phyloP scores from a whole-genome alignment of 805 yeast species.

The Groenewaldozyma salmanticensis region DNA sequence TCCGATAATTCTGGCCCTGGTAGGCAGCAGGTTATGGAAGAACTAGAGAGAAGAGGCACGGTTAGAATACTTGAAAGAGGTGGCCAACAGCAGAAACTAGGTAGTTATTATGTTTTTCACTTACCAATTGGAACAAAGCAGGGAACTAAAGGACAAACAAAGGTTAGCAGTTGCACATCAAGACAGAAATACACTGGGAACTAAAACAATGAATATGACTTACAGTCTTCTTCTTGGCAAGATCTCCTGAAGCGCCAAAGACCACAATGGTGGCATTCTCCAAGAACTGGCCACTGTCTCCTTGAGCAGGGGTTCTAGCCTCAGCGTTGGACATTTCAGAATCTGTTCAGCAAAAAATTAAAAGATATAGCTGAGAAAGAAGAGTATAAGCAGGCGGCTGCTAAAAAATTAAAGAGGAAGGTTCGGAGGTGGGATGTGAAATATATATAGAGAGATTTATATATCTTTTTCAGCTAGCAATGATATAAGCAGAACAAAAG shows the following conservation, averaged over 20 bases:
- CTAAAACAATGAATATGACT: conserved; percentile 7
- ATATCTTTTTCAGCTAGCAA: too few relatives aligned
- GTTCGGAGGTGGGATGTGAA: too few relatives aligned
- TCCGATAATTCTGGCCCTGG: conserved; percentile 67
- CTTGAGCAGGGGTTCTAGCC: not conserved
- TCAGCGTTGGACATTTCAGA: not conserved
- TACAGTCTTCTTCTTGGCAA: conserved; percentile 91
- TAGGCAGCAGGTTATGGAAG: conserved; percentile 62
- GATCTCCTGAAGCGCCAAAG: conserved; percentile 91
- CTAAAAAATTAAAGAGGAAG: too few relatives aligned
- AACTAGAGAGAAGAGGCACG: not conserved
- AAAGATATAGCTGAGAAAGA: too few relatives aligned
- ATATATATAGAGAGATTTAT: too few relatives aligned
- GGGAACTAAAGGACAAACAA: conserved; percentile 25
- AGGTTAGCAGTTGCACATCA: not conserved
- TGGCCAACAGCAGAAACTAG: too few relatives aligned
- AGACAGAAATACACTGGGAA: not conserved
- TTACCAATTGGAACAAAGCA: conserved; percentile 33
- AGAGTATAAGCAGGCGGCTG: too few relatives aligned
- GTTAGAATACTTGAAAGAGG: too few relatives aligned
- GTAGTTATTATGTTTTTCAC: too few relatives aligned
- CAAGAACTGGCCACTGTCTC: conserved; percentile 33
- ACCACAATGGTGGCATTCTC: conserved; percentile 67
- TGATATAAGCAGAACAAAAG: too few relatives aligned
- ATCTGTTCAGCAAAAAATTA: not conserved